phyloP scores from a whole-genome alignment of 2,329 filamentous ascomycete genomes.

The Paracoccidioides lutzii region DNA sequence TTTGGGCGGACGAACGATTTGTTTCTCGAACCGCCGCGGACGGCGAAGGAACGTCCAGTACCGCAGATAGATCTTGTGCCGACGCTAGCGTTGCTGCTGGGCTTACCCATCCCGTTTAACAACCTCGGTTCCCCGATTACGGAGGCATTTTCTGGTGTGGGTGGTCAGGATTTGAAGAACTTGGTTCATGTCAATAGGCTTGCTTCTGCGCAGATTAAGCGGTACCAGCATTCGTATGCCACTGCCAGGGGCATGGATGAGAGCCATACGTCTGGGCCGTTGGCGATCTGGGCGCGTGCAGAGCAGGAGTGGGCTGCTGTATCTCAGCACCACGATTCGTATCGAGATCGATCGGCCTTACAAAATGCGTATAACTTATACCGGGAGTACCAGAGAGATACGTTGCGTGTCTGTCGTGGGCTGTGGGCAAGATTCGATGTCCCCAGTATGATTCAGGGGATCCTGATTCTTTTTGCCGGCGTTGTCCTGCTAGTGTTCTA shows the following conservation, averaged over 20 bases:
- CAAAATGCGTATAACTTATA: slow-evolving; percentile 45
- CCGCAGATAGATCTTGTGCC: slow-evolving; percentile 90
- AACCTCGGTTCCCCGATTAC: slow-evolving; percentile 88
- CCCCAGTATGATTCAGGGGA: slow-evolving; percentile 68
- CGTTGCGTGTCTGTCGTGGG: slow-evolving; percentile 62
- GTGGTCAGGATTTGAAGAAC: slow-evolving; percentile 55
- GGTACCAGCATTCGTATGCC: slow-evolving; percentile 78
- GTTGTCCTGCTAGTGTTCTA: slow-evolving; percentile 62
- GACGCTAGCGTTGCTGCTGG: slow-evolving; percentile 74
- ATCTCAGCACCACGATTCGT: slow-evolving; percentile 22
- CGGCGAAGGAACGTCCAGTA: slow-evolving; percentile 61
- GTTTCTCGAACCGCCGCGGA: slow-evolving; percentile 44
- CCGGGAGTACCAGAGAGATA: slow-evolving; percentile 62
- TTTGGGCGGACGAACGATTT: slow-evolving; percentile 65
- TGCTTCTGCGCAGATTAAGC: slow-evolving; percentile 71
- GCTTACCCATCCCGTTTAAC: slow-evolving; percentile 89
- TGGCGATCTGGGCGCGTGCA: slow-evolving; percentile 48
- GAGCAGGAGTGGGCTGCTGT: slow-evolving; percentile 40
- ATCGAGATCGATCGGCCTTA: slow-evolving; percentile 25
- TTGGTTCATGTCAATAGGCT: slow-evolving; percentile 65
- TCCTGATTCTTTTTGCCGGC: slow-evolving; percentile 55
- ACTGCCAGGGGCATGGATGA: slow-evolving; percentile 56
- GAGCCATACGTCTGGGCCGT: slow-evolving; percentile 42
- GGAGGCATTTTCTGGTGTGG: slow-evolving; percentile 69
- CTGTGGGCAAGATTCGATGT: slow-evolving; percentile 92